Percentiles rank a stretch among this genome's conserved stretches.
These are phyloP conservation scores for Albugo laibachii DNA, from an alignment of 352 stramenopile species.

Conservation along the genomic window DNA sequence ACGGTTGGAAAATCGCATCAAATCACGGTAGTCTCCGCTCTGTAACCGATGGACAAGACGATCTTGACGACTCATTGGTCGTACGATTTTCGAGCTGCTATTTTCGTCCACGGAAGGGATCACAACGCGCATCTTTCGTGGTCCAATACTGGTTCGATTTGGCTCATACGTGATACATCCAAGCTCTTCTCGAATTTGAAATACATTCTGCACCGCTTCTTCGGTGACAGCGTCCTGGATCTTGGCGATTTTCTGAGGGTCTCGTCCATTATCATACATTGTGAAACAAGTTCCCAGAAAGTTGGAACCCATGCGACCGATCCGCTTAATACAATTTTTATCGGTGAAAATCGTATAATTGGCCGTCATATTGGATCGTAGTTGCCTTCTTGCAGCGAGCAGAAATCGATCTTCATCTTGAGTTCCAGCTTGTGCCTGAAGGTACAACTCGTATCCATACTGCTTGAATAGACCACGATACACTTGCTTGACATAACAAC, in stretches of 20 bases:
- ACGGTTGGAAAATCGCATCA: constrained; percentile 78
- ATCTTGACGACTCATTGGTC: constrained; percentile 68
- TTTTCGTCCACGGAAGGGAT: constrained; percentile 68
- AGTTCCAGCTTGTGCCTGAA: constrained; percentile 67
- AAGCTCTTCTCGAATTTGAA: constrained; percentile 73
- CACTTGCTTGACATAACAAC: constrained; percentile 76
- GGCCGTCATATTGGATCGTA: constrained; percentile 77
- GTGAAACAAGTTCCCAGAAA: constrained; percentile 77
- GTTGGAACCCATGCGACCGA: constrained; percentile 78
- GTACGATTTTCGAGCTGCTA: constrained; percentile 53
- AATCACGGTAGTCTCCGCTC: constrained; percentile 48
- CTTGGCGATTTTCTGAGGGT: constrained; percentile 76
- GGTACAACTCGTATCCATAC: constrained; percentile 68
- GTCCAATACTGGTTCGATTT: constrained; percentile 69
- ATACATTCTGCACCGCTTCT: constrained; percentile 56
- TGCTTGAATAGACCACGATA: constrained; percentile 77
- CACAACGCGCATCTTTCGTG: constrained; percentile 72
- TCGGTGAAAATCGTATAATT: constrained; percentile 77
- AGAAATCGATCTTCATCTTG: constrained; percentile 70
- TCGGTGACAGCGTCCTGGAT: constrained; percentile 66
- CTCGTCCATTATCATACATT: constrained; percentile 73
- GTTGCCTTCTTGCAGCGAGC: constrained; percentile 46
- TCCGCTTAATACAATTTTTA: constrained; percentile 60
- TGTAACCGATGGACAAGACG: constrained; percentile 54
- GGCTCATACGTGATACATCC: constrained; percentile 75